Conservation (phyloP, 306 rosid genomes). For the Trichosanthes truncata region DNA sequence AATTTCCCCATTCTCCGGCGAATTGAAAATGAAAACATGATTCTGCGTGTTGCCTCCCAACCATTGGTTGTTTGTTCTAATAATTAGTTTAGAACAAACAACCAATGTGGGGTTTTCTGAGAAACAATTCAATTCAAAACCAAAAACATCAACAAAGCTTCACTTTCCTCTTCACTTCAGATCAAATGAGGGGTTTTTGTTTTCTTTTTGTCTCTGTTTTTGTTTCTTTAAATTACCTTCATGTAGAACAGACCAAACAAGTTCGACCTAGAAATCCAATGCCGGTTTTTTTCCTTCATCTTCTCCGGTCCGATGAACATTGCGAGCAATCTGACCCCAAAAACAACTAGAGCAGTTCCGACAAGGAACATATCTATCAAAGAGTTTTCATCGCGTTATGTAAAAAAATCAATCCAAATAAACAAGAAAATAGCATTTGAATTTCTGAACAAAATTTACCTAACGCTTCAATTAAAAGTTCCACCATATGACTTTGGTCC, state of each 20-base stretch:
- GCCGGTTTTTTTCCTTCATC: conserved; percentile 8
- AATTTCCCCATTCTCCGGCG: too few species aligned
- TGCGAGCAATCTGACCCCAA: conserved; percentile 33
- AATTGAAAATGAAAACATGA: too few species aligned
- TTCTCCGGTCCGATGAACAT: conserved; percentile 33
- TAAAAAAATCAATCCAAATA: background rate
- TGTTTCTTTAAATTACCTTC: conserved; percentile 21
- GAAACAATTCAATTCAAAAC: background rate
- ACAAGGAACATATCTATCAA: conserved; percentile 41
- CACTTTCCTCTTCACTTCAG: background rate
- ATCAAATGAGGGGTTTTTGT: background rate
- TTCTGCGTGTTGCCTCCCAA: too few species aligned
- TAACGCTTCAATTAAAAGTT: conserved; percentile 40
- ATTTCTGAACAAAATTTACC: conserved; percentile 14
- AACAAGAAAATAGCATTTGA: background rate
- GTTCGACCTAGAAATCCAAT: conserved; percentile 21
- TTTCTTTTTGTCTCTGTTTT: too few species aligned
- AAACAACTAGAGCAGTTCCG: conserved; percentile 40
- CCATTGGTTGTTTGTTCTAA: too few species aligned
- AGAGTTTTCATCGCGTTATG: background rate
- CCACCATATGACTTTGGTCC: conserved; percentile 32
- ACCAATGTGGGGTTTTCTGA: conserved; percentile 24
- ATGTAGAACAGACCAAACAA: conserved; percentile 30
- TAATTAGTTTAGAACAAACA: too few species aligned
- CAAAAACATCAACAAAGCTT: background rate